Base-by-base conservation (phyloP, 441 rosid genomes). In the Erodium moschatum region DNA sequence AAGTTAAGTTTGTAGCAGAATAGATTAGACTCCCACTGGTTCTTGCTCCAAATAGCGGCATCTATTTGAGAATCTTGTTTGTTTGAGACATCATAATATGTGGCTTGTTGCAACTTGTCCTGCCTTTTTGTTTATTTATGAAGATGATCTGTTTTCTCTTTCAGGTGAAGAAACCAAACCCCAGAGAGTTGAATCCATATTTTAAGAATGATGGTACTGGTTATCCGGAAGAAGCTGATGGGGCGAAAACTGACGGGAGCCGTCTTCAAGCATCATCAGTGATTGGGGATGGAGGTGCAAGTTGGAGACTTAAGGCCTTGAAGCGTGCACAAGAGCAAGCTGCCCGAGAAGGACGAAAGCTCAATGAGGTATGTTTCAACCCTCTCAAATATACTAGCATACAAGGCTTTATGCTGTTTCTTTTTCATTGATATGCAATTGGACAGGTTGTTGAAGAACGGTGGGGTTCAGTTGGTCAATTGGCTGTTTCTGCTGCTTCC, bases 211-310 rank as follows among this genome's bases (percentile, higher is more conserved):
- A 81, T 77, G 96, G 97, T 67, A 72, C 80, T 48, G 98, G 96
- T 61, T 92, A 90, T 82, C 97, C 98, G 5, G 93, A 85, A 74
- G 88, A 87, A 66, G 83, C 69, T 69, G 69, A 79, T 65, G 85
- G 76, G 70, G 77, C 76, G 70, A 80, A 67, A 69, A 68, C 74
- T 61, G 78, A 79, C 50, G 63, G 69, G 24, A 81, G 78, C 66
- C 74, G 67, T 66, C 88, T 83, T 74, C 71, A 81, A 56, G 67
- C 88, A 21, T 75, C 88, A 70, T 79, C 91, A 10, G 54, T 87
- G 77, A 87, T 92, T 68, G 96, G 94, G 24, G 98, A 92, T 80
- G 98, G 98, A 38, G 98, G 97, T 66, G 91, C 91, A 4, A 92
- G 98, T 72, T 92, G 98, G 97, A 85, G 96, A 78, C 76, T 90